Percentiles rank a stretch among this genome's conserved stretches.
These are phyloP conservation scores for Candida coquimbonensis DNA, from an alignment of 805 yeast genomes.

Conservation along the genomic window DNA sequence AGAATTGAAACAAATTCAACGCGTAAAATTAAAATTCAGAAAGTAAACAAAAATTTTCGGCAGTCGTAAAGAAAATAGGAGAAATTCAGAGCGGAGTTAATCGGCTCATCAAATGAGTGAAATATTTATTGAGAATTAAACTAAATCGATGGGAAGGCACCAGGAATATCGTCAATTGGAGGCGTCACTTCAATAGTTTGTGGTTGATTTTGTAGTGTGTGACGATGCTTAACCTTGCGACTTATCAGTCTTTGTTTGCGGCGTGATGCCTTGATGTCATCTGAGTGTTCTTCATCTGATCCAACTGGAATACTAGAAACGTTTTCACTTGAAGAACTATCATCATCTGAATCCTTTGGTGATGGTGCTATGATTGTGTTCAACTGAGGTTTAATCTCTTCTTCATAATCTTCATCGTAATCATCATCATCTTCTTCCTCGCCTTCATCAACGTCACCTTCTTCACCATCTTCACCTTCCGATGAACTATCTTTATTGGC, in stretches of 20 bases:
- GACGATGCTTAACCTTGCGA: conserved; percentile 8
- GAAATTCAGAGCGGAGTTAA: background rate
- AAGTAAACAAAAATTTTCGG: background rate
- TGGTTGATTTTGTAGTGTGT: background rate
- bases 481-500: conserved; percentile 19
- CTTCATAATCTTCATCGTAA: background rate
- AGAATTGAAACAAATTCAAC: too few species aligned
- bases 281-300: conserved; percentile 18
- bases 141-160: conserved; percentile 3
- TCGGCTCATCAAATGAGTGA: background rate
- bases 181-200: background rate
- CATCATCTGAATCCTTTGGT: conserved; percentile 11
- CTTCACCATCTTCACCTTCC: conserved; percentile 16
- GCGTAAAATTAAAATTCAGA: background rate
- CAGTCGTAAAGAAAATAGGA: background rate
- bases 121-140: background rate
- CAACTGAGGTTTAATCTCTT: conserved; percentile 4
- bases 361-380: conserved; percentile 3
- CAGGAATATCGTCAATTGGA: conserved; percentile 3
- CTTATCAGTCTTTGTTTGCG: conserved; percentile 21
- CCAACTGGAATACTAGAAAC: conserved; percentile 21
- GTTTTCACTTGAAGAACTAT: conserved; percentile 11
- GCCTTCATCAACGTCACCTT: conserved; percentile 7
- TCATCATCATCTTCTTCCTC: background rate
- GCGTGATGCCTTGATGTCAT: conserved; percentile 10